phyloP scores from a whole-genome alignment of 2,329 filamentous ascomycete genomes.

The Claviceps paspali region DNA sequence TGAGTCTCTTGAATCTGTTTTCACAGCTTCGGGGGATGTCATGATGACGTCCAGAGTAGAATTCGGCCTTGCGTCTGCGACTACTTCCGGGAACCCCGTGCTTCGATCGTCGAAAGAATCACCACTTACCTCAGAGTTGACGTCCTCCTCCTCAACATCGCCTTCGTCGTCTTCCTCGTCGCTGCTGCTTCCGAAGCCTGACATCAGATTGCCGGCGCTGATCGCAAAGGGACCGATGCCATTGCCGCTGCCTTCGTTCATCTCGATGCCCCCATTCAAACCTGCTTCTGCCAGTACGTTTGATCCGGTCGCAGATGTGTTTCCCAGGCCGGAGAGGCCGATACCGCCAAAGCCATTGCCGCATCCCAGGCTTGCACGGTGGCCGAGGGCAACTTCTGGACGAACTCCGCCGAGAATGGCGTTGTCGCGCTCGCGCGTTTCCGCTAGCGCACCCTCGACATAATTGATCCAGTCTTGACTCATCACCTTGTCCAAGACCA shows the following conservation, averaged over 20 bases:
- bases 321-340: slow-evolving; percentile 30
- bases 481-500: slow-evolving; percentile 77
- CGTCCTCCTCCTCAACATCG: slow-evolving; percentile 68
- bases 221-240: slow-evolving; percentile 60
- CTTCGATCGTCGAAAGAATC: slow-evolving; percentile 20
- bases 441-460: slow-evolving; percentile 80
- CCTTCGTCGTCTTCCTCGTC: slow-evolving; percentile 94
- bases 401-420: slow-evolving; percentile 93
- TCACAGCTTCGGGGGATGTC: slow-evolving; percentile 16
- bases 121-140: slow-evolving; percentile 48
- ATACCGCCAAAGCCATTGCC: slow-evolving; percentile 31
- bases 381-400: slow-evolving; percentile 75
- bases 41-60: slow-evolving; percentile 16
- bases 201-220: slow-evolving; percentile 60
- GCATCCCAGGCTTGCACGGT: slow-evolving; percentile 47
- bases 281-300: slow-evolving; percentile 68
- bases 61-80: slow-evolving; percentile 12
- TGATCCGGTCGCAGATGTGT: slow-evolving; percentile 30
- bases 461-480: slow-evolving; percentile 87
- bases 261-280: slow-evolving; percentile 60
- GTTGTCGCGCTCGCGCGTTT: slow-evolving; percentile 91
- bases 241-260: slow-evolving; percentile 46
- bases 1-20: slow-evolving; percentile 10
- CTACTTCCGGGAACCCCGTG: slow-evolving; percentile 14
- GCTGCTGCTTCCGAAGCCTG: slow-evolving; percentile 86